Base-by-base conservation (phyloP, 1,139 yeast genomes). In the Saccharomyces hybrid region DNA sequence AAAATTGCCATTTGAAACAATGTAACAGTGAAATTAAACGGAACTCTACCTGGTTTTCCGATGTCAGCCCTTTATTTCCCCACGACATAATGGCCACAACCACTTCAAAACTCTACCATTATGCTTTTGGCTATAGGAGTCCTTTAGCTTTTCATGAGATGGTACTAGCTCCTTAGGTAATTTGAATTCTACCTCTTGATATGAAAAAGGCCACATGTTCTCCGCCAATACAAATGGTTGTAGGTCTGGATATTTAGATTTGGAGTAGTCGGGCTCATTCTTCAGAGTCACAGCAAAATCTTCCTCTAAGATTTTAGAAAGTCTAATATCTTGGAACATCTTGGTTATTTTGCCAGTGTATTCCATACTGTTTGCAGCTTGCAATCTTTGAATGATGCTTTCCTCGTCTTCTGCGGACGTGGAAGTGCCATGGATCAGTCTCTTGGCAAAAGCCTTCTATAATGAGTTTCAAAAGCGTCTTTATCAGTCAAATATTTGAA, bases 71-170 rank as follows among this genome's bases (percentile, higher is more conserved):
- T 87, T 87, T 55, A 95, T 74, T 69, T 95, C 99, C 59, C 96
- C 95, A 71, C 95, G 87, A 49, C 96, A 89, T 67, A 89, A 84
- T 63, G 89, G 88, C 97, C 98, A 95, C 56, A 93, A 78, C 99
- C 99, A 95, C 66, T 88, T 86, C 65, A 95, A 80, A 61, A 89
- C 84, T 70, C 99, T 80, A 12, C 98, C 98, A 58, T 78, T 81
- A 70, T 93, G 97, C 65, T 87, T 87, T 50, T 78, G 75, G 50
- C 81, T 78, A 69, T 93, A 95, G 58, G 86, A 79, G 48, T 79
- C 78, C 56, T 83, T 83, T 55, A 93, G 83, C 57, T 81, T 80
- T 52, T 83, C 82, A 62, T 86, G 82, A 1, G 95, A 82, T 38
- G 78, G 76, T 55, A 75, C 71, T 60, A 95, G 76, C 60, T 84